Evolutionary conservation across 257 asterid genomes (phyloP), one percentile per base, ranked within the genome.

Genomic region (Fraxinus excelsior): DNA sequence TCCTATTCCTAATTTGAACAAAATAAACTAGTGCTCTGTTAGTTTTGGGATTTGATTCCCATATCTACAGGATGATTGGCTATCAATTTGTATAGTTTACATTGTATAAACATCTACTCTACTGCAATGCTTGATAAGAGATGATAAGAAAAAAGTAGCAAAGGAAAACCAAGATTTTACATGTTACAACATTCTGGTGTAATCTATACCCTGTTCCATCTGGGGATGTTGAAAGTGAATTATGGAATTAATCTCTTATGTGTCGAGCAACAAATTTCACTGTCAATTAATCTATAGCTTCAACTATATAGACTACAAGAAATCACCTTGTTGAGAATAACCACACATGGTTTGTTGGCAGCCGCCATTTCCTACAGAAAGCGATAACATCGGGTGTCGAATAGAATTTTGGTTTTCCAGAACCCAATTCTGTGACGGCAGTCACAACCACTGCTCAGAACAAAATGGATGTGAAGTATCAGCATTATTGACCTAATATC

Each of bases 331-430:
- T 91, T 78, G 98, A 91, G 83, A 93, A 91, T 85, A 95, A 86
- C 99, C 99, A 95, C 73, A 95, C 87, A 51, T 95, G 98, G 80
- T 95, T 95, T 75, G 98, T 91, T 70, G 99, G 98, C 60, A 95
- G 87, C 67, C 93, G 87, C 99, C 99, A 93, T 83, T 91, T 88
- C 78, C 97, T 80, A 82, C 99, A 95, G 79, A 95, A 95, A 29
- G 94, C 92, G 12, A 91, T 95, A 76, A 95, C 64, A 70, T 93
- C 92, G 25, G 99, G 96, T 71, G 99, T 95, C 72, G 99, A 93
- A 79, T 91, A 91, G 87, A 95, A 95, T 76, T 86, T 91, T 76
- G 99, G 98, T 86, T 90, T 95, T 82, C 99, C 99, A 80, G 70
- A 74, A 60, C 97, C 97, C 90, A 95, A 83, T 82, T 93, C 96